Evolutionary conservation across 2,329 filamentous ascomycete genomes (phyloP), one percentile per base, ranked within the genome.

Genomic region (Zasmidium citrigriseum): DNA sequence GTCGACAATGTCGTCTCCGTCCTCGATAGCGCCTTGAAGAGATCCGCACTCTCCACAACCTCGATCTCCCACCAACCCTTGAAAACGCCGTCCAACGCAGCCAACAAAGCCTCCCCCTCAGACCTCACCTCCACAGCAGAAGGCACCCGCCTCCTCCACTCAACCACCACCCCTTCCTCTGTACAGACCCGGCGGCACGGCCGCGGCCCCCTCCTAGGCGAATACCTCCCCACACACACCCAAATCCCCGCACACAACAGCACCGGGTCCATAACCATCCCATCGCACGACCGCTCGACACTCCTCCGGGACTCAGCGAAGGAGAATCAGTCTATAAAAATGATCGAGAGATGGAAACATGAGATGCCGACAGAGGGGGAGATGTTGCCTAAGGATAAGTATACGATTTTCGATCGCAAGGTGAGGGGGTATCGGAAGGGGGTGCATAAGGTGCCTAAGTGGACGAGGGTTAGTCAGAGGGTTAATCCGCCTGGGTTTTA

Each of bases 341-440:
- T 90, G 54, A 82, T 99, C 59, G 89, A 96, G 75, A 80, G 88
- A 72, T 99, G 95, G 95, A 96, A 95, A 82, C 83, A 83, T 38
- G 91, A 96, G 77, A 99, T 99, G 95, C 95, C 95, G 21, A 89
- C 86, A 23, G 95, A 99, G 82, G 84, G 86, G 71, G 92, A 98
- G 82, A 99, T 99, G 95, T 75, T 96, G 75, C 89, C 95, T 48
- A 89, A 86, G 77, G 95, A 99, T 80, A 99, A 99, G 80, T 99
- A 99, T 80, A 96, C 91, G 24, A 89, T 99, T 71, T 99, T 98
- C 77, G 93, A 96, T 77, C 88, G 93, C 69, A 97, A 98, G 78
- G 92, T 90, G 75, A 96, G 93, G 86, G 88, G 86, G 69, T 99
- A 98, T 76, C 84, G 95, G 74, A 99, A 99, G 86, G 91, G 92